These are phyloP conservation scores for Monilinia laxa DNA, from an alignment of 2,329 filamentous ascomycete species.

Conservation along the genomic window DNA sequence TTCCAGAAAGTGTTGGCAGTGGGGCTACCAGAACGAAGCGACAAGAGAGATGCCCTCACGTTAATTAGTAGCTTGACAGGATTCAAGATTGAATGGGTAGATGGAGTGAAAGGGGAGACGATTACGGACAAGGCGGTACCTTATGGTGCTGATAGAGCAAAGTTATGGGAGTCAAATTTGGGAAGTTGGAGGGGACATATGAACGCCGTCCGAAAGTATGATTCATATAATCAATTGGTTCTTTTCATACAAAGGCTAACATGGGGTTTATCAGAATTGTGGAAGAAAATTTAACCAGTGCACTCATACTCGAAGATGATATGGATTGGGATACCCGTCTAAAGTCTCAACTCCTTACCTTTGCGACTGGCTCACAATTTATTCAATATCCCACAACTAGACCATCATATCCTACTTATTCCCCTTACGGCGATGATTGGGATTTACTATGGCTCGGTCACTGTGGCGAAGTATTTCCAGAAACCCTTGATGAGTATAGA, in stretches of 20 bases:
- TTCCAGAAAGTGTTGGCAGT: constrained; percentile 50
- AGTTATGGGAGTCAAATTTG: constrained; percentile 39
- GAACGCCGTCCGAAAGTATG: constrained; percentile 41
- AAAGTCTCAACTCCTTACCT: constrained; percentile 38
- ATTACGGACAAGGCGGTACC: constrained; percentile 47
- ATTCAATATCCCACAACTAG: constrained; percentile 18
- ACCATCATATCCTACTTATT: constrained; percentile 22
- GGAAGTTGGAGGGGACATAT: constrained; percentile 47
- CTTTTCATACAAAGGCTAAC: neutral
- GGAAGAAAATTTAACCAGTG: constrained; percentile 41
- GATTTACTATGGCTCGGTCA: constrained; percentile 44
- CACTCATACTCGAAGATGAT: constrained; percentile 48
- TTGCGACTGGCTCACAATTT: constrained; percentile 28
- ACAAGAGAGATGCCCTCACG: constrained; percentile 51
- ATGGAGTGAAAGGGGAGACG: constrained; percentile 45
- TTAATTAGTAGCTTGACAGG: constrained; percentile 46
- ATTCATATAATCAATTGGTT: rapidly evolving
- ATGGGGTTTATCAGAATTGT: constrained; percentile 32
- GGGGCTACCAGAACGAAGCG: constrained; percentile 48
- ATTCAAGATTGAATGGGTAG: constrained; percentile 47
- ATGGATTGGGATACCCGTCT: constrained; percentile 47
- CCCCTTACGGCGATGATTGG: constrained; percentile 42
- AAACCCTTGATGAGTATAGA: constrained; percentile 18
- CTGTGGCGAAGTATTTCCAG: constrained; percentile 38
- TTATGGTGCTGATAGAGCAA: constrained; percentile 12